Percentiles rank a stretch among this genome's conserved stretches.
These are phyloP conservation scores for Rauvolfia tetraphylla DNA, from an alignment of 257 asterid genomes.

Conservation along the genomic window DNA sequence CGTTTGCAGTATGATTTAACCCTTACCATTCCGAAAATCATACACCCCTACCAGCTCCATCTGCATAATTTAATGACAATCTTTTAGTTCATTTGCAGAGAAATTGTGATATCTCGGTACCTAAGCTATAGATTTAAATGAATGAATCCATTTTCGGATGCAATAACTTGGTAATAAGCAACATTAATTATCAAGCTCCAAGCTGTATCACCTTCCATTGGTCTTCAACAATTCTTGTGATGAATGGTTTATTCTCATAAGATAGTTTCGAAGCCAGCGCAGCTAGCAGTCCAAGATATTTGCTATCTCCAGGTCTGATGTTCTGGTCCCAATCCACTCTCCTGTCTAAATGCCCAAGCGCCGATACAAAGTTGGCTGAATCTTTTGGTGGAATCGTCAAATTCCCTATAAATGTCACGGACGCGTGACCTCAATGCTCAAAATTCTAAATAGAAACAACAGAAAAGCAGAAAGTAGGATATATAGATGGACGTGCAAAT, in stretches of 20 bases:
- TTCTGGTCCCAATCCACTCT: slow-evolving; percentile 55
- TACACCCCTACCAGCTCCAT: slow-evolving; percentile 45
- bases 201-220: slow-evolving; percentile 49
- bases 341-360: slow-evolving; percentile 43
- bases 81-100: neutral
- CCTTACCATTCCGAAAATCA: slow-evolving; percentile 50
- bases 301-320: slow-evolving; percentile 35
- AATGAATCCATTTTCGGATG: neutral
- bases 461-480: too few species aligned
- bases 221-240: slow-evolving; percentile 37
- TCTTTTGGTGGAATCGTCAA: slow-evolving; percentile 33
- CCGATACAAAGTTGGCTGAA: slow-evolving; percentile 34
- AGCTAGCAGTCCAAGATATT: slow-evolving; percentile 39
- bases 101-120: neutral
- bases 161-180: neutral
- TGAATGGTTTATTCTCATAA: slow-evolving; percentile 52
- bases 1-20: neutral
- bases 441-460: neutral
- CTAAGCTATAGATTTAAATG: neutral
- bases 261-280: slow-evolving; percentile 71
- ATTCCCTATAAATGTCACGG: slow-evolving; percentile 30
- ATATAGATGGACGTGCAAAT: neutral
- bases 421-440: neutral
- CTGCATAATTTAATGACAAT: slow-evolving; percentile 27
- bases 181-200: neutral